Base-by-base conservation (phyloP, 2,329 filamentous ascomycete species). In the Fusarium napiforme region DNA sequence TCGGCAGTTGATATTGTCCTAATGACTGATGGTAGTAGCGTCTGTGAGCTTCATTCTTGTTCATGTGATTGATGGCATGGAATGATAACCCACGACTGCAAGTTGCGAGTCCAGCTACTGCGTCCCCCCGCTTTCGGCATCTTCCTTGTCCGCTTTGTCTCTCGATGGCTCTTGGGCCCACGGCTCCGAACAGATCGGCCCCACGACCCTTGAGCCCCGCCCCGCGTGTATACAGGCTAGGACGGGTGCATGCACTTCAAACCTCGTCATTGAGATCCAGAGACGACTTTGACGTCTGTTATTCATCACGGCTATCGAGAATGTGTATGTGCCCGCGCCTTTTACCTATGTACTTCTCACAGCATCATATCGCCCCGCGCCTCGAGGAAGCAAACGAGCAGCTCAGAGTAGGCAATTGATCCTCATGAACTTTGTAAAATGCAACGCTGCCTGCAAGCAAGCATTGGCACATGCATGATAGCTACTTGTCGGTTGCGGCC, bases 181-280 rank as follows among this genome's bases (percentile, higher is more conserved):
- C 62, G 37, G 16, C 46, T 32, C 49, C 67, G 45, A 64, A n/a
- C 30, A 47, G 70, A 61, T 60, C 73, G 71, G 71, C 58, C 71
- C 73, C 73, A 74, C 67, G 56, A 58, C 62, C 66, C 59, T 71
- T 50, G 26, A 64, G 67, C 71, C 71, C 71, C 71, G 43, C 72
- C 69, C 59, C 49, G 55, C 49, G 43, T 69, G 36, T 50, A 39
- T 40, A 37, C 50, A 62, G 19, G 32, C 32, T 42, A 49, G 49
- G 47, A 60, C 55, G 55, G 43, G 47, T 73, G 40, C 57, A 65
- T 63, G 58, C 73, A 71, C 62, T 71, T 63, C 53, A 60, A 46
- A 66, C 72, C 23, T 60, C 72, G 72, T 74, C 72, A 74, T 74
- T 43, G 34, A 74, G 69, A 75, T 74, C 52, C 28, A 36, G 47